These are phyloP conservation scores for Auricularia auricula-judae DNA, from an alignment of 768 basidiomycete genomes.

Conservation along the genomic window DNA sequence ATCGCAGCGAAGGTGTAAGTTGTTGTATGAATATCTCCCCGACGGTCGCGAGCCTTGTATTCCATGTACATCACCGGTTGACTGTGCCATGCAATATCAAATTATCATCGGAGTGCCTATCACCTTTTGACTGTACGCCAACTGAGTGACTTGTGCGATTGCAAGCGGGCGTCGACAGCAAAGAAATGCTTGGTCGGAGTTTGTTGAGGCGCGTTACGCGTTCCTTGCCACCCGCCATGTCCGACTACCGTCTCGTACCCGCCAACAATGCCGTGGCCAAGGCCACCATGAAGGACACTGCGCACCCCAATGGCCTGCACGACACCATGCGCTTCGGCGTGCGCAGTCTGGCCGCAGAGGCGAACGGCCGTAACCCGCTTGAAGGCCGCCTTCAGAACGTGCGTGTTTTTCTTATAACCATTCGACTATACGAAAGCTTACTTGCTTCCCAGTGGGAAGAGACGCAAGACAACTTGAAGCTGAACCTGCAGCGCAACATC, in stretches of 20 bases:
- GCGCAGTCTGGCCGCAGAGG: slow-evolving; percentile 66
- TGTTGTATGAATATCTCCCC: neutral
- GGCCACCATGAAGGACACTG: slow-evolving; percentile 56
- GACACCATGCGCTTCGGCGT: slow-evolving; percentile 82
- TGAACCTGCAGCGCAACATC: slow-evolving; percentile 73
- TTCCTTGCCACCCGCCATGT: neutral
- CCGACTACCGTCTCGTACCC: slow-evolving; percentile 47
- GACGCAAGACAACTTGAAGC: slow-evolving; percentile 78
- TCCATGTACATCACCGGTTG: neutral
- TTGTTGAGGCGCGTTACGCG: neutral
- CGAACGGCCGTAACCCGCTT: slow-evolving; percentile 48
- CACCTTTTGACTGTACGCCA: too few species aligned
- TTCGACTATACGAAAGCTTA: too few species aligned
- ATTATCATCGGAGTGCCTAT: too few species aligned
- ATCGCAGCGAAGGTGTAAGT: neutral
- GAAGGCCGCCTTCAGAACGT: slow-evolving; percentile 72
- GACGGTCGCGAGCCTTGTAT: neutral
- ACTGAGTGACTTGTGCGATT: too few species aligned
- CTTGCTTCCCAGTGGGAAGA: slow-evolving; percentile 69
- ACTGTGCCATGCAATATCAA: too few species aligned
- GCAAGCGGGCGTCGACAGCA: neutral
- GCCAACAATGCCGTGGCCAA: slow-evolving; percentile 31
- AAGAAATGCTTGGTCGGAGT: neutral
- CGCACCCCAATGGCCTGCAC: slow-evolving; percentile 72
- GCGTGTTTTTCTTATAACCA: slow-evolving; percentile 14